Evolutionary conservation across 306 rosid genomes (phyloP).

Genomic region (Gastrolobium bilobum): DNA sequence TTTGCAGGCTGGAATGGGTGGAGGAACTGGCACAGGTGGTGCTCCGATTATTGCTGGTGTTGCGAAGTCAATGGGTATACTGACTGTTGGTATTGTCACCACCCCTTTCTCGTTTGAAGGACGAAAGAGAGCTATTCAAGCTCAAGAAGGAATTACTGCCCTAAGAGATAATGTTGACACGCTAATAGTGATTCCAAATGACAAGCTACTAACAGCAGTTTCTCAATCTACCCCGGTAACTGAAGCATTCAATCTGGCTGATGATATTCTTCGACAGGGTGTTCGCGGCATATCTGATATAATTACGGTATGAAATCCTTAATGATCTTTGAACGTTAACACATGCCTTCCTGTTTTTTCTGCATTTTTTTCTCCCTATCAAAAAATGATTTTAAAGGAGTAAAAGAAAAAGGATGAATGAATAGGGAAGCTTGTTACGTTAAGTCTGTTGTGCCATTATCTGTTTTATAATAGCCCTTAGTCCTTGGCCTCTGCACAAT

Average conservation of each 20-base stretch:
- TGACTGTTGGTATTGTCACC: constrained; percentile 91
- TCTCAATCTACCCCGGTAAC: constrained; percentile 89
- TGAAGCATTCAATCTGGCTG: constrained; percentile 91
- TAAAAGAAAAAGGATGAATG: not conserved
- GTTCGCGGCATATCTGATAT: constrained; percentile 94
- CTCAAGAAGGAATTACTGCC: constrained; percentile 94
- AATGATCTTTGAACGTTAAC: constrained; percentile 20
- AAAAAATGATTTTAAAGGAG: constrained; percentile 18
- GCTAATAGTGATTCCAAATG: constrained; percentile 88
- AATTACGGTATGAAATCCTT: constrained; percentile 68
- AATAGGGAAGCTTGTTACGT: not conserved
- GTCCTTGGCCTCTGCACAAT: not conserved
- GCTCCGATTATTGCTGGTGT: constrained; percentile 86
- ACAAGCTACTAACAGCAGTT: constrained; percentile 90
- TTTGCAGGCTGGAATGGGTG: constrained; percentile 93
- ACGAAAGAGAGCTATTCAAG: constrained; percentile 89
- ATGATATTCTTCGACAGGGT: constrained; percentile 91
- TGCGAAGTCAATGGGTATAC: constrained; percentile 91
- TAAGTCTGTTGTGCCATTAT: constrained; percentile 16
- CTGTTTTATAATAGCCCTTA: constrained; percentile 13
- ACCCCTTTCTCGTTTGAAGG: constrained; percentile 94
- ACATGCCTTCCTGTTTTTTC: constrained; percentile 4
- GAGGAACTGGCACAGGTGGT: constrained; percentile 95
- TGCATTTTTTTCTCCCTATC: not conserved
- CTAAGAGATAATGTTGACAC: constrained; percentile 89